Conservation (phyloP, 2,329 filamentous ascomycete species). For the Lecanosticta acicola region DNA sequence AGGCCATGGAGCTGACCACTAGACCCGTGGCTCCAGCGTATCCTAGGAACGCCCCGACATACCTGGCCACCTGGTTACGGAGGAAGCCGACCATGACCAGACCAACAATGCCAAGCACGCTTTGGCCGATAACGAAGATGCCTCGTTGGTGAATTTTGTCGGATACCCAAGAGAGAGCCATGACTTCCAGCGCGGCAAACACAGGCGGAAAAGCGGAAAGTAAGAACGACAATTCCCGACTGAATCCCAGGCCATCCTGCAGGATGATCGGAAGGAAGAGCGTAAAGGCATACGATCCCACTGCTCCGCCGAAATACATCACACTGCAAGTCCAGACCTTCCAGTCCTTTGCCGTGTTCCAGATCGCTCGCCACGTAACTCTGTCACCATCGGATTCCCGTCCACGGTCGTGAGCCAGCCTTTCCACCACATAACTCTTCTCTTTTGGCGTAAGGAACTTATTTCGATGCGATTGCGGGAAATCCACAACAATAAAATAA, state of each 20-base stretch:
- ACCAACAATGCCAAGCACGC: conserved; percentile 52
- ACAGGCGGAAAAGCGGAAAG: conserved; percentile 54
- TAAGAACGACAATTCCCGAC: conserved; percentile 58
- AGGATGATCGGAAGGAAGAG: conserved; percentile 78
- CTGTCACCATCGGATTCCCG: conserved; percentile 6
- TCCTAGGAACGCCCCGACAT: conserved; percentile 68
- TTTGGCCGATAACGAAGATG: conserved; percentile 63
- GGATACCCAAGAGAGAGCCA: conserved; percentile 54
- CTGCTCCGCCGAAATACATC: conserved; percentile 37
- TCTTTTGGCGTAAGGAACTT: conserved; percentile 13
- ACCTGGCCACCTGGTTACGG: conserved; percentile 51
- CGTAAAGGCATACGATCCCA: conserved; percentile 66
- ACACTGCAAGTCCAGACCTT: conserved; percentile 7
- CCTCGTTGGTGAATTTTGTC: conserved; percentile 63
- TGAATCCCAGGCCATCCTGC: conserved; percentile 56
- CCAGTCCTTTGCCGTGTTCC: conserved; percentile 5
- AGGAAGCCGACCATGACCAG: conserved; percentile 50
- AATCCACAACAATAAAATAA: conserved; percentile 60
- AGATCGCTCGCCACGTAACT: conserved; percentile 2
- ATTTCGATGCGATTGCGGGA: conserved; percentile 40
- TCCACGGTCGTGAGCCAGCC: conserved; percentile 9
- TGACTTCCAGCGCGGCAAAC: conserved; percentile 53
- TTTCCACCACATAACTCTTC: conserved; percentile 7
- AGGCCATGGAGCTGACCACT: conserved; percentile 65
- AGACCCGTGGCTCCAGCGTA: conserved; percentile 71